A percentile compares a stretch with the other conserved stretches of the same genome.
Evolutionary conservation across 176 grass and related monocot genomes (phyloP).

Genomic region (Bolboschoenus planiculmis): DNA sequence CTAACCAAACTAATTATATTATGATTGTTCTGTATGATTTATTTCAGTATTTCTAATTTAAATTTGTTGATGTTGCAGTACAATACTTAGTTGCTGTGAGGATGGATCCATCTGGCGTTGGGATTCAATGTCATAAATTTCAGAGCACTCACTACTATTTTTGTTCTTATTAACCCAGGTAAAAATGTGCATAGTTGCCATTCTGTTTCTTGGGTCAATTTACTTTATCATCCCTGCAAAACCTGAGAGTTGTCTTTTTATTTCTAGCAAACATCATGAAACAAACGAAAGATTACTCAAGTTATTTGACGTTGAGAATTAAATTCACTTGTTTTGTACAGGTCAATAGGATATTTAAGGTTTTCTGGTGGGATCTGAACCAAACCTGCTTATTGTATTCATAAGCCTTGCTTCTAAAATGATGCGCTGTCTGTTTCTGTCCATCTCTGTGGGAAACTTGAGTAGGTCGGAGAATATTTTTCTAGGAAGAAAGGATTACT

Average conservation of each 20-base stretch:
- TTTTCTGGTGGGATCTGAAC: neutral
- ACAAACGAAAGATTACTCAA: neutral
- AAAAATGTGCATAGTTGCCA: neutral
- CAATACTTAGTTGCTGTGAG: constrained; percentile 68
- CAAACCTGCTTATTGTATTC: neutral
- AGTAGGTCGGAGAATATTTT: neutral
- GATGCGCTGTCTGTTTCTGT: neutral
- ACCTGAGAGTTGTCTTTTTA: neutral
- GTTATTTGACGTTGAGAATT: neutral
- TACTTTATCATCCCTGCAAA: neutral
- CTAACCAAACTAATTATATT: neutral
- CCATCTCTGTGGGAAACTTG: neutral
- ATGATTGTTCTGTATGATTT: neutral
- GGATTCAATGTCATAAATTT: constrained; percentile 45
- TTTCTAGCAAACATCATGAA: neutral
- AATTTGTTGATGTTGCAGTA: constrained; percentile 38
- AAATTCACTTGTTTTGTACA: neutral
- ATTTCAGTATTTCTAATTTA: neutral
- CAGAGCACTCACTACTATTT: neutral
- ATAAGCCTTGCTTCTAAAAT: neutral
- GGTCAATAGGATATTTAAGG: neutral
- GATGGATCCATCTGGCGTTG: constrained; percentile 76
- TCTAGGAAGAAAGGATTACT: neutral
- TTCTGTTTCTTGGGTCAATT: neutral
- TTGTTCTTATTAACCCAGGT: neutral